Evolutionary conservation across 371 early-diverging fungal species (phyloP).

Genomic region (Conidiobolus incongruus): DNA sequence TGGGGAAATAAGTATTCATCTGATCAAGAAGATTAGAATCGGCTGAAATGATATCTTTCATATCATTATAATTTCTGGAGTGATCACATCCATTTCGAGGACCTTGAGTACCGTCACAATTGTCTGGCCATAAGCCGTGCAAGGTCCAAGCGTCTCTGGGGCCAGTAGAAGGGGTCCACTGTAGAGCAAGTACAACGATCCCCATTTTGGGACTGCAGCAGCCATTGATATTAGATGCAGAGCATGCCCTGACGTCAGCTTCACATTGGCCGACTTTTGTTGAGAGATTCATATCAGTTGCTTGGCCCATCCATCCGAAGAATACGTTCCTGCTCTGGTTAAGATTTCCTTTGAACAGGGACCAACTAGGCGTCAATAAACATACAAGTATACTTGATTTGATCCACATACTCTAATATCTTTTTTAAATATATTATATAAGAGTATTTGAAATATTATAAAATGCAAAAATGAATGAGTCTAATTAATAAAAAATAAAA

Average conservation of each 20-base stretch:
- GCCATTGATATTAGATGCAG: slow-evolving; percentile 11
- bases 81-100: slow-evolving; percentile 43
- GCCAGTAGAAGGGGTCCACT: slow-evolving; percentile 23
- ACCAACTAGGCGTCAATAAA: too few relatives aligned
- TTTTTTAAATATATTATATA: too few relatives aligned
- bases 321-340: too few relatives aligned
- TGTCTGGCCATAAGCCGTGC: slow-evolving; percentile 68
- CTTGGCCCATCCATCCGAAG: too few relatives aligned
- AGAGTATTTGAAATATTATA: too few relatives aligned
- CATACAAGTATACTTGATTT: too few relatives aligned
- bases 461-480: too few relatives aligned
- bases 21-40: slow-evolving; percentile 15
- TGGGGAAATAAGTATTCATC: slow-evolving; percentile 49
- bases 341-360: too few relatives aligned
- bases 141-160: slow-evolving; percentile 28
- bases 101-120: slow-evolving; percentile 32
- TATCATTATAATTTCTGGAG: slow-evolving; percentile 15
- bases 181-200: slow-evolving; percentile 25
- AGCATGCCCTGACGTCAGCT: not conserved
- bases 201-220: slow-evolving; percentile 53
- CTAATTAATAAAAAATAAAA: too few relatives aligned
- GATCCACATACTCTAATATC: too few relatives aligned
- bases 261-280: too few relatives aligned
- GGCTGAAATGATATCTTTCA: not conserved
- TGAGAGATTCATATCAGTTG: too few relatives aligned